Percentiles rank a stretch among this genome's conserved stretches.
These are phyloP conservation scores for Penicillium digitatum DNA, from an alignment of 2,329 filamentous ascomycete genomes.

Conservation along the genomic window DNA sequence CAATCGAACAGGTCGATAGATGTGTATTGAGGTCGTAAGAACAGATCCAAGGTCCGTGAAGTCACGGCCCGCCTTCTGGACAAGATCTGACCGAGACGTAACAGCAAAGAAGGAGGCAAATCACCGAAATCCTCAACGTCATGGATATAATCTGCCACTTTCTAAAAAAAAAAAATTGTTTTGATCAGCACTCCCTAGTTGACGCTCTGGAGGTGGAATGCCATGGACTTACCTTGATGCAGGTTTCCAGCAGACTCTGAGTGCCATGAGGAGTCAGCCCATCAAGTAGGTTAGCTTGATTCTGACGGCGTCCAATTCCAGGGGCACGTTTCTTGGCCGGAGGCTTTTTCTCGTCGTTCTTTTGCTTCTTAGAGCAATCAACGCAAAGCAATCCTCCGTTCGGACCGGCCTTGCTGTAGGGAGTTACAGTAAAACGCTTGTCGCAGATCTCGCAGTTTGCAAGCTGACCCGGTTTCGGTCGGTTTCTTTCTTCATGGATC, in stretches of 20 bases:
- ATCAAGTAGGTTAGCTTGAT: conserved; percentile 81
- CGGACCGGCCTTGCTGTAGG: conserved; percentile 77
- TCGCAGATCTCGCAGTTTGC: conserved; percentile 81
- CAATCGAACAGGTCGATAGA: conserved; percentile 59
- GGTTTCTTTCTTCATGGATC: conserved; percentile 54
- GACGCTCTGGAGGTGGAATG: not conserved
- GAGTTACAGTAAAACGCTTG: conserved; percentile 87
- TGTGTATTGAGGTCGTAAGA: conserved; percentile 52
- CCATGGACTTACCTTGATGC: conserved; percentile 49
- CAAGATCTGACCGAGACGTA: conserved; percentile 59
- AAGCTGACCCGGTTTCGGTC: conserved; percentile 73
- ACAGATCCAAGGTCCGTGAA: conserved; percentile 44
- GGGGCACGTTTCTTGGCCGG: conserved; percentile 54
- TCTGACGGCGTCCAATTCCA: conserved; percentile 64
- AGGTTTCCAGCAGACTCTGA: conserved; percentile 50
- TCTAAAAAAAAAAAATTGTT: conserved; percentile 40
- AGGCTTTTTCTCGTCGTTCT: conserved; percentile 58
- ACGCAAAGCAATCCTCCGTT: conserved; percentile 82
- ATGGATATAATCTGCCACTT: conserved; percentile 60
- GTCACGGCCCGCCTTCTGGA: conserved; percentile 60
- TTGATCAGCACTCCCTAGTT: conserved; percentile 18
- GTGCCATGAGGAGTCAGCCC: conserved; percentile 52
- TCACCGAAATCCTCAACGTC: conserved; percentile 64
- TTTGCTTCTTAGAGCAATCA: conserved; percentile 71
- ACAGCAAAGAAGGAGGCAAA: conserved; percentile 54